Evolutionary conservation across 1,284 basidiomycete species (phyloP), one percentile per base, ranked within the genome.

Genomic region (Golubevia pallescens): DNA sequence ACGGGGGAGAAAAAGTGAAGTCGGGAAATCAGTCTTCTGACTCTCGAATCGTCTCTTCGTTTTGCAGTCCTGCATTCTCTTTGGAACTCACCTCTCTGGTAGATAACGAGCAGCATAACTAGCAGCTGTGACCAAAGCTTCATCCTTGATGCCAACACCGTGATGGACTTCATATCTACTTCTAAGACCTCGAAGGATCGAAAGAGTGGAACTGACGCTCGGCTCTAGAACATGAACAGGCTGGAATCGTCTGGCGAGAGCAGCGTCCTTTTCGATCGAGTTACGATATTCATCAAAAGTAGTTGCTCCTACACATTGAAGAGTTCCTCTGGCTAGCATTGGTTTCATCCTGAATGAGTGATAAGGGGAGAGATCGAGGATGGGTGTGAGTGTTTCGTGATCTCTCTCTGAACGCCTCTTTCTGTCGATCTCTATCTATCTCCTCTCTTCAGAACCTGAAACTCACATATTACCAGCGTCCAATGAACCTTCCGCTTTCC

Each of bases 201-300:
- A 67, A 21, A 21, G 13, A 52, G 24, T 14, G 38, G 91, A 5
- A 94, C 92, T 0, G 90, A 57, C 3, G n/a, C 34, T 91, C 0
- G 94, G 95, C 80, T 97, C 95, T 59, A 93, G 92, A 61, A 96
- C 93, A 57, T 89, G 88, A 2, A 97, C 91, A 0, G 93, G 92
- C 80, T 95, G 93, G 87, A 97, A 97, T 0, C 94, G 90, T 24
- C 94, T 89, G 73, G 95, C 93, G 0, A 97, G 90, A 0, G 94
- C 94, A 0, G 93, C 91, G 76, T 97, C 95, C 86, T 95, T 96
- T 60, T 92, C 93, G 56, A 97, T 96, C 0, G 92, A 93, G 85
- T 94, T 93, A 38, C 93, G 89, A 84, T 95, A 97, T 81, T 97
- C 94, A 78, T 95, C 93, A 20, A 70, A 61, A 0, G 68, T 74